Evolutionary conservation across 2,329 filamentous ascomycete genomes (phyloP), one percentile per base, ranked within the genome.

Genomic region (Rhynchosporium secalis): DNA sequence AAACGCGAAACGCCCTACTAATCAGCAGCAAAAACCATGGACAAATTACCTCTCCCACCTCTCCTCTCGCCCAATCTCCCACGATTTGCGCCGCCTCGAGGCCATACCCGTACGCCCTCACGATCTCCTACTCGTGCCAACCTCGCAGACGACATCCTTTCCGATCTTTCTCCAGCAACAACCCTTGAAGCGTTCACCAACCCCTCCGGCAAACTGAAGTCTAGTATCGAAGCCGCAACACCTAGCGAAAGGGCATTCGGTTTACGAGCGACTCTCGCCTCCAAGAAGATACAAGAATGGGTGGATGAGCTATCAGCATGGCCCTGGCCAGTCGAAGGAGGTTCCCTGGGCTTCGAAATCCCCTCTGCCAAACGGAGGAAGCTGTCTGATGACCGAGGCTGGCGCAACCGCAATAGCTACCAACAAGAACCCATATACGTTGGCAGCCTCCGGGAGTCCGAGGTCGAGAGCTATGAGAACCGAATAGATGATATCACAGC

Each of bases 401-500:
- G 54, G 43, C 45, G 33, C 56, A 48, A 73, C 51, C 54, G 41
- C 41, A 58, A 62, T 48, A 56, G 47, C 58, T 62, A 64, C 2
- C 7, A 41, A 9, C 65, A 68, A 15, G 58, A 67, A 43, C 33
- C 29, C 4, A 58, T 68, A 59, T 72, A 72, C 55, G 67, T 68
- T 47, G 93, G 93, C 4, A 89, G 89, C 71, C 77, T 98, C 41
- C 83, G 84, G 0, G 82, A 83, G 2, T 75, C 79, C 15, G 81
- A 89, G 43, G 85, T 96, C 1, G 76, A 82, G 52, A 78, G 78
- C 56, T 93, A 95, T 74, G 90, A 95, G 70, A 78, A 75, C 61
- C 85, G 93, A 45, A 80, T 96, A 12, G 87, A 90, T 58, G 84
- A 90, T 66, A 96, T 98, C 62, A 81, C 80, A 13, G 79, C 81